Base-by-base conservation (phyloP, 1,284 basidiomycete genomes). In the Ceratobasidium sp. region DNA sequence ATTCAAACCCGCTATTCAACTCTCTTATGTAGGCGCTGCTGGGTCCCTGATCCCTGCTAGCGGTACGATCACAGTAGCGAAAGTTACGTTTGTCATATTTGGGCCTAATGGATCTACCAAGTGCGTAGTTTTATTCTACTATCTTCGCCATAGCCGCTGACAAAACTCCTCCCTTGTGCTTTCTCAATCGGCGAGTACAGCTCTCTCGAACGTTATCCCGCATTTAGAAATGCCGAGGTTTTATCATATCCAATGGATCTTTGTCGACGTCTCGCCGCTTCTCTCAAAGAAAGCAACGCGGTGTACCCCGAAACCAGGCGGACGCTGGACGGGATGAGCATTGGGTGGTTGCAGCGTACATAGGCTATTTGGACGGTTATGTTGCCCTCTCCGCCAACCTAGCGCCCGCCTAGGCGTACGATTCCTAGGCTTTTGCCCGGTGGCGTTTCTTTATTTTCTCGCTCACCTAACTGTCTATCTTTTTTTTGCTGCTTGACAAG, bases 1-100 rank as follows among this genome's bases (percentile, higher is more conserved):
- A 22, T 96, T 96, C 84, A 96, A 94, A 77, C 93, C 93, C 0
- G 87, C 83, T 70, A 87, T 96, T 73, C 85, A 86, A 12, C 78
- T 96, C 31, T 85, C 92, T 0, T 95, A 94, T 76, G 82, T 83
- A 52, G 82, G 84, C 3, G 79, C 84, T 5, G 79, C 79, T 17
- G 81, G 83, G 22, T 86, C 85, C 69, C 77, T 85, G 4, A 81
- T 92, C 34, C 85, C 88, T 6, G 85, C 85, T 76, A 84, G 79
- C 58, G 88, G 83, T 7, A 85, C 85, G 3, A 84, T 91, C 29
- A 81, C 84, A 68, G 87, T 85, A 1, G 87, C 90, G 29, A 92
- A 93, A 76, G 88, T 92, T 25, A 78, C 92, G 60, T 92, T 84
- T 80, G 91, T 89, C 76, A 83, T 91, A 22, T 76, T 92, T 13